Percentiles rank a stretch among this genome's conserved stretches.
Evolutionary conservation across 148 eudicot species (phyloP).

Genomic region (Camellia sinensis): DNA sequence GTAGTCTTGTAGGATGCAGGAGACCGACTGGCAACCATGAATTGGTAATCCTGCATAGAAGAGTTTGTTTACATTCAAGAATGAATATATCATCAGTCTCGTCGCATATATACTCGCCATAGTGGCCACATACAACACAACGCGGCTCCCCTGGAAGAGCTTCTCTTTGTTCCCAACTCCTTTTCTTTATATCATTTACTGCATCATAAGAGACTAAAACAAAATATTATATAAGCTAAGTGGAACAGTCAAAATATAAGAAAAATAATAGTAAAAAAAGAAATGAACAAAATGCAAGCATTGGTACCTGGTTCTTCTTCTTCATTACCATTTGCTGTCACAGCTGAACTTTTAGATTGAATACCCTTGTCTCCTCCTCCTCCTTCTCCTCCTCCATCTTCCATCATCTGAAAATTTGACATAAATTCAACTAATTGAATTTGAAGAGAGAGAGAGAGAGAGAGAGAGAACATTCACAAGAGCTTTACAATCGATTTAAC

Average conservation of each 20-base stretch:
- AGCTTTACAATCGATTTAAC: not conserved
- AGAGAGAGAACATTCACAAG: not conserved
- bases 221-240: conserved; percentile 9
- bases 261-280: not conserved
- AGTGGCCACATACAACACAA: conserved; percentile 82
- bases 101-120: conserved; percentile 96
- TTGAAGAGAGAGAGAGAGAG: no score
- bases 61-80: conserved; percentile 68
- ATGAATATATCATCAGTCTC: conserved; percentile 95
- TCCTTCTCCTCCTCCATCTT: no score
- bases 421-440: no score
- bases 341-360: not conserved
- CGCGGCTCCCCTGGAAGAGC: conserved; percentile 87
- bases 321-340: conserved; percentile 15
- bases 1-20: conserved; percentile 44
- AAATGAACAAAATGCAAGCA: not conserved
- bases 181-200: conserved; percentile 62
- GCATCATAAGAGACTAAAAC: conserved; percentile 18
- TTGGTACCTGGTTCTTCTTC: conserved; percentile 19
- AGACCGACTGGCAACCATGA: conserved; percentile 32
- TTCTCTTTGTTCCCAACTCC: conserved; percentile 95
- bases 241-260: not conserved
- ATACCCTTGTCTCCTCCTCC: not conserved
- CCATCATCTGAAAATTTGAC: not conserved
- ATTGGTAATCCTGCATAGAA: conserved; percentile 49